These are phyloP conservation scores for Beauveria bassiana DNA, from an alignment of 2,329 filamentous ascomycete species.

Conservation along the genomic window DNA sequence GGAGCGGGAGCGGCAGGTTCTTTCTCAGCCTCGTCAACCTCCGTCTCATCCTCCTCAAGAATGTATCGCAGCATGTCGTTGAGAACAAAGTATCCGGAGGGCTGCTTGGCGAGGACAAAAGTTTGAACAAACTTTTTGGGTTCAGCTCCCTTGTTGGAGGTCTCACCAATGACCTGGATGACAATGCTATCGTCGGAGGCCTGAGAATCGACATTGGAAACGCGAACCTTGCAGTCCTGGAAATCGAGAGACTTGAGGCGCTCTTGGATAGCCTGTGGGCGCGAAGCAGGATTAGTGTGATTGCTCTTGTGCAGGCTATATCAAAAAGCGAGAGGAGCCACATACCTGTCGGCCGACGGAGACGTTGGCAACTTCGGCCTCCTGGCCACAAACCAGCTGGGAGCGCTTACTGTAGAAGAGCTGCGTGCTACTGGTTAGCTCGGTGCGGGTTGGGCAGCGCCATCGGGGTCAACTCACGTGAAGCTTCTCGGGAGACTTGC, in stretches of 20 bases:
- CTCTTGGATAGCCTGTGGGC: constrained; percentile 75
- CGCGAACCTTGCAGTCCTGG: constrained; percentile 96
- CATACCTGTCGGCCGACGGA: constrained; percentile 76
- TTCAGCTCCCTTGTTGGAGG: constrained; percentile 85
- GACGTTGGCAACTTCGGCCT: constrained; percentile 82
- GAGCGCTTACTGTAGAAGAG: constrained; percentile 96
- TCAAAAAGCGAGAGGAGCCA: not conserved
- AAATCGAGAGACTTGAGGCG: constrained; percentile 90
- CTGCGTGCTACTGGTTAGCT: constrained; percentile 26
- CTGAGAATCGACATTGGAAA: constrained; percentile 96
- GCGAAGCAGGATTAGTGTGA: not conserved
- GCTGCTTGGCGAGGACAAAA: constrained; percentile 92
- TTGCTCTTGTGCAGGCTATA: not conserved
- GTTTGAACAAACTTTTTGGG: constrained; percentile 97
- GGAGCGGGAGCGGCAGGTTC: constrained; percentile 28
- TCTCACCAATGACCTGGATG: constrained; percentile 96
- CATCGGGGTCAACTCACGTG: constrained; percentile 46
- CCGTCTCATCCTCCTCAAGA: constrained; percentile 72
- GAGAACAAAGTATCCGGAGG: constrained; percentile 94
- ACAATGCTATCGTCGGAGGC: constrained; percentile 88
- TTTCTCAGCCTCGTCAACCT: constrained; percentile 34
- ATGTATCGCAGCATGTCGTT: constrained; percentile 98
- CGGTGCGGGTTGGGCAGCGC: not conserved
- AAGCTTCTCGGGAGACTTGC: constrained; percentile 88
- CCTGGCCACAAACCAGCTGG: constrained; percentile 85